These are phyloP conservation scores for Penicillium diatomitis DNA, from an alignment of 495 filamentous ascomycete species.

Conservation along the genomic window DNA sequence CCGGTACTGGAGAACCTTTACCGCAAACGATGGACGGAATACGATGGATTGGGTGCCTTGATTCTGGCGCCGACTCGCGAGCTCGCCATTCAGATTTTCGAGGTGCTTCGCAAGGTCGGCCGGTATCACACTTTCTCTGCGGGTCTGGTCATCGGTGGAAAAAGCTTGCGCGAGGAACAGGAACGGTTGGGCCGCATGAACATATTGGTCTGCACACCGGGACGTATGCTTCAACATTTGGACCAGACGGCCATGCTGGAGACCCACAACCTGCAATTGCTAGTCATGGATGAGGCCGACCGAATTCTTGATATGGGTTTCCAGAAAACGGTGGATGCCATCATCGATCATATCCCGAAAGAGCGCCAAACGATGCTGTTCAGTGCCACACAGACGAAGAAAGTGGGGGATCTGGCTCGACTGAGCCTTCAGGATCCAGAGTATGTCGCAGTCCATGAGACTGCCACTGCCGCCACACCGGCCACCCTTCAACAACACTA, in stretches of 20 bases:
- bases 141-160: slow-evolving; percentile 91
- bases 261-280: slow-evolving; percentile 79
- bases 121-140: slow-evolving; percentile 86
- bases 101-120: slow-evolving; percentile 84
- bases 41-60: slow-evolving; percentile 85
- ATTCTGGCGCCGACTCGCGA: slow-evolving; percentile 93
- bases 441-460: slow-evolving; percentile 88
- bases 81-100: slow-evolving; percentile 94
- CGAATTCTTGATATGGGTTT: slow-evolving; percentile 98
- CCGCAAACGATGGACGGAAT: slow-evolving; percentile 76
- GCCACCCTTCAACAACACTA: slow-evolving; percentile 83
- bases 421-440: slow-evolving; percentile 84
- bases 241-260: slow-evolving; percentile 90
- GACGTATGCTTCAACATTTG: slow-evolving; percentile 90
- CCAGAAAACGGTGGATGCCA: slow-evolving; percentile 81
- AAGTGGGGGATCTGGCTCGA: slow-evolving; percentile 82
- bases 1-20: slow-evolving; percentile 95
- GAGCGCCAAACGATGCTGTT: slow-evolving; percentile 88
- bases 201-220: slow-evolving; percentile 93
- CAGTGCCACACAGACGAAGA: slow-evolving; percentile 92
- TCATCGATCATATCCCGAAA: slow-evolving; percentile 83
- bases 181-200: slow-evolving; percentile 89
- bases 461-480: slow-evolving; percentile 72
- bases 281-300: slow-evolving; percentile 95
- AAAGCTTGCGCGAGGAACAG: slow-evolving; percentile 78